Percentiles rank a stretch among this genome's conserved stretches.
phyloP scores from a whole-genome alignment of 208 protist species.

The Leishmania arabica region DNA sequence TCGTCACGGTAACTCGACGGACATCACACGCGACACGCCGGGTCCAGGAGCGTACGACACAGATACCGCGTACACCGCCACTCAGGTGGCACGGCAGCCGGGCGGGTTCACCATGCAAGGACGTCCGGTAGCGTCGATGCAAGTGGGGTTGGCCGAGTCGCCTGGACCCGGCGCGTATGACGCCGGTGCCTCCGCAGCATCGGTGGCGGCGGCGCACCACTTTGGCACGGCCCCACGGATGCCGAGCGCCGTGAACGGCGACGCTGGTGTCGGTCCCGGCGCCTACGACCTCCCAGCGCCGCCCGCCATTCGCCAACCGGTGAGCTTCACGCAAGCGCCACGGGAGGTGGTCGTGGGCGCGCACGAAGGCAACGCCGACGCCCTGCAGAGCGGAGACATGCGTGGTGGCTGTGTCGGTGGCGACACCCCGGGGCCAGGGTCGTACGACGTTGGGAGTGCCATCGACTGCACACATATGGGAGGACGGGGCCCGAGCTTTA shows the following conservation, averaged over 20 bases:
- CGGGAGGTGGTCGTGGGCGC: neutral
- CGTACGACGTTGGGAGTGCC: conserved; percentile 22
- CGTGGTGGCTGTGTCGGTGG: neutral
- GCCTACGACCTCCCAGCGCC: conserved; percentile 22
- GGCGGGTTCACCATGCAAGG: conserved; percentile 20
- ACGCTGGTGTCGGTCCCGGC: conserved; percentile 19
- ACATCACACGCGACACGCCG: conserved; percentile 29
- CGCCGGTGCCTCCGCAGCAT: neutral
- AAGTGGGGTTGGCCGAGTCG: neutral
- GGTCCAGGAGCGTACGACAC: conserved; percentile 52
- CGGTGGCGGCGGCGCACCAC: conserved; percentile 3
- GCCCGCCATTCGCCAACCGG: neutral
- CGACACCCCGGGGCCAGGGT: conserved; percentile 20
- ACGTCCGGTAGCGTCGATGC: conserved; percentile 8
- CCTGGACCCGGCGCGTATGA: conserved; percentile 34
- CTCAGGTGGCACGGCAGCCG: conserved; percentile 10
- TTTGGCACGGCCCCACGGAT: conserved; percentile 50
- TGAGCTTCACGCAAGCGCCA: conserved; percentile 24
- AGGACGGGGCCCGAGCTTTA: conserved; percentile 11
- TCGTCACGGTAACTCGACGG: neutral
- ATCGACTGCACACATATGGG: neutral
- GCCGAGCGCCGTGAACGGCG: neutral
- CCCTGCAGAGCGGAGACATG: neutral
- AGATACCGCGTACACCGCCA: conserved; percentile 10
- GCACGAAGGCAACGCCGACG: neutral